Evolutionary conservation across 495 filamentous ascomycete genomes (phyloP), one percentile per base, ranked within the genome.

Genomic region (Penicillium chermesinum): DNA sequence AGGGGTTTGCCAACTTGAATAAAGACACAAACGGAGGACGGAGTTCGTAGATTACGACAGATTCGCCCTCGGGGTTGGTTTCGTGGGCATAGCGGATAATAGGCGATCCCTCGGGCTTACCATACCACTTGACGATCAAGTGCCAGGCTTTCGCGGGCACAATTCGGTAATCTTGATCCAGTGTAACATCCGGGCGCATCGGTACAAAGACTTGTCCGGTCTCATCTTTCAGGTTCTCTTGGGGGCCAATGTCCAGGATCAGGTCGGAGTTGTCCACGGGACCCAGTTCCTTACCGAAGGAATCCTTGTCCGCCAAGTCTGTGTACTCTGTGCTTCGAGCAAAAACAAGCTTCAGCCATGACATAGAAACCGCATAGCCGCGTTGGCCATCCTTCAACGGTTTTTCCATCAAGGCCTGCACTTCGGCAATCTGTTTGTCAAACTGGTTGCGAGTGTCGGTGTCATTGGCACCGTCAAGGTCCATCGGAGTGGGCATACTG

Each of bases 21-120:
- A 98, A 78, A 1, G 85, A 90, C 67, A 95, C 88, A 16, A 95
- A 77, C 1, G 88, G 89, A 15, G 91, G 94, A 55, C 90, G 79
- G 25, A 87, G 72, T 62, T 98, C 93, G 54, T 86, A 91, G 57
- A 86, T 77, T 7, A 95, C 62, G 45, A 95, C 90, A 18, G 78
- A 64, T 7, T 69, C 67, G 13, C 76, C 74, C 34, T 78, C 69
- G 2, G 77, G 74, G 34, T 74, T 77, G 21, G 82, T 89, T 63
- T 96, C 86, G 67, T 89, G 85, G 14, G 84, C 88, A 49, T 78
- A 82, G 21, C 93, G 81, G 57, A 97, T 89, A 18, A 84, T 71
- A 1, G 83, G 71, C n/a, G 87, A 85, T 45, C 79, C 83, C 7
- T 79, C 62, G 14, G 79, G 82, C 27, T 91, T 52, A 13, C 88